Conservation (phyloP, 1,284 basidiomycete species). For the Microbotryum violaceum region DNA sequence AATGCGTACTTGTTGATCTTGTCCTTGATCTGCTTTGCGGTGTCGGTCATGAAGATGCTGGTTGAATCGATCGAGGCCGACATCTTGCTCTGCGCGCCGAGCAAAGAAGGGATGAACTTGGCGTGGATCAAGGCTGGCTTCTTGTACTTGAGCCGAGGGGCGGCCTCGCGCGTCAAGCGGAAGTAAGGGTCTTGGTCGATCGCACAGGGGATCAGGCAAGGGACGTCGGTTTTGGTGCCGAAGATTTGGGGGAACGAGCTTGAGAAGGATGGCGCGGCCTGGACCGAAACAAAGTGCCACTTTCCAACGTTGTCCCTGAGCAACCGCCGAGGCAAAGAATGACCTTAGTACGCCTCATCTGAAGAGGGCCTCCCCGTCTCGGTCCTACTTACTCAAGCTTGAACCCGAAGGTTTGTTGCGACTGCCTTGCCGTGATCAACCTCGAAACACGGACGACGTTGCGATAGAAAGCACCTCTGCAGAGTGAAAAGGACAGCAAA, state of each 20-base stretch:
- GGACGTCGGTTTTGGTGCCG: slow-evolving; percentile 72
- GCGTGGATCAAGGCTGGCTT: slow-evolving; percentile 89
- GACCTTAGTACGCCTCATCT: too few species aligned
- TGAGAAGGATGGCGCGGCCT: slow-evolving; percentile 93
- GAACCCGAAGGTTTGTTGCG: slow-evolving; percentile 94
- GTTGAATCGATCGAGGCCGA: slow-evolving; percentile 85
- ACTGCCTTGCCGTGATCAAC: slow-evolving; percentile 86
- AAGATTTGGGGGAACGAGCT: slow-evolving; percentile 99
- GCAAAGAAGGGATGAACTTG: slow-evolving; percentile 97
- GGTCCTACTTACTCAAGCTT: slow-evolving; percentile 65
- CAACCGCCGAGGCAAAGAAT: too few species aligned
- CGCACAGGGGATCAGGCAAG: slow-evolving; percentile 92
- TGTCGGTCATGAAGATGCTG: slow-evolving; percentile 94
- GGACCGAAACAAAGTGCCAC: slow-evolving; percentile 94
- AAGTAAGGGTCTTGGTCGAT: slow-evolving; percentile 91
- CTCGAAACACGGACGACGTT: slow-evolving; percentile 90
- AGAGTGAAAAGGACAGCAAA: too few species aligned
- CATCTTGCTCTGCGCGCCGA: slow-evolving; percentile 99
- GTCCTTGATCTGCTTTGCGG: slow-evolving; percentile 88
- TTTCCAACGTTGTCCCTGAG: slow-evolving; percentile 96
- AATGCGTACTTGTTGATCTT: slow-evolving; percentile 73
- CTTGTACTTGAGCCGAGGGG: slow-evolving; percentile 85
- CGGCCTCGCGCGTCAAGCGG: slow-evolving; percentile 92
- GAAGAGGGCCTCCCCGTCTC: too few species aligned
- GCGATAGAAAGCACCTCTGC: slow-evolving; percentile 79